Base-by-base conservation (phyloP, 164 flowering plant species). In the Sextonia rubra region DNA sequence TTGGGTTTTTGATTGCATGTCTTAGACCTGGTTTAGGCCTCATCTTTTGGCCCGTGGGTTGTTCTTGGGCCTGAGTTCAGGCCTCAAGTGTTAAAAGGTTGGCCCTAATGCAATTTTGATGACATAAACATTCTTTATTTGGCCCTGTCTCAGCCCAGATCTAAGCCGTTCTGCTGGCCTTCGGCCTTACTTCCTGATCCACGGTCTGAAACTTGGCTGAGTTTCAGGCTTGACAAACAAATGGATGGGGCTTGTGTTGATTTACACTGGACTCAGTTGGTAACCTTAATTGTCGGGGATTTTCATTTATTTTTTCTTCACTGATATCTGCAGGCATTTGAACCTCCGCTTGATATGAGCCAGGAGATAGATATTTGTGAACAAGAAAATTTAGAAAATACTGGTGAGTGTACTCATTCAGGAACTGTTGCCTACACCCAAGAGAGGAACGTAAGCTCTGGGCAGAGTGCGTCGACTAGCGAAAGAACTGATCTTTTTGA, bases 271-370 rank as follows among this genome's bases (percentile, higher is more conserved):
- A 52, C 15, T 52, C 6, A 20, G 26, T 24, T 24, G 64, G 12
- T 61, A 22, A 9, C 64, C 20, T 25, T 68, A 47, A 37, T 68
- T 68, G 44, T 68, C 70, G n/a, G 22, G 56, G 26, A 15, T 47
- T 22, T 48, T 71, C 68, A 69, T 24, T 47, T 55, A 17, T 20
- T 70, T 17, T 26, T 15, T 22, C n/a, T 69, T 25, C 62, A 17
- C 27, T 67, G 11, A 70, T 65, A 6, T 22, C 5, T 49, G 72
- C 86, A 95, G 99, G 94, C 91, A 76, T 95, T 95, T 88, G 97
- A 92, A 25, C 96, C 99, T 64, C 97, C 98, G 44, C 77, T 94
- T 71, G 97, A 94, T 82, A 85, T 94, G 95, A 91, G 89, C 77
- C 89, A 84, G 77, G 93, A 88, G 69, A 69, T 75, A 22, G 88